Base-by-base conservation (phyloP, 2,329 filamentous ascomycete genomes). In the Epicoccum nigrum region DNA sequence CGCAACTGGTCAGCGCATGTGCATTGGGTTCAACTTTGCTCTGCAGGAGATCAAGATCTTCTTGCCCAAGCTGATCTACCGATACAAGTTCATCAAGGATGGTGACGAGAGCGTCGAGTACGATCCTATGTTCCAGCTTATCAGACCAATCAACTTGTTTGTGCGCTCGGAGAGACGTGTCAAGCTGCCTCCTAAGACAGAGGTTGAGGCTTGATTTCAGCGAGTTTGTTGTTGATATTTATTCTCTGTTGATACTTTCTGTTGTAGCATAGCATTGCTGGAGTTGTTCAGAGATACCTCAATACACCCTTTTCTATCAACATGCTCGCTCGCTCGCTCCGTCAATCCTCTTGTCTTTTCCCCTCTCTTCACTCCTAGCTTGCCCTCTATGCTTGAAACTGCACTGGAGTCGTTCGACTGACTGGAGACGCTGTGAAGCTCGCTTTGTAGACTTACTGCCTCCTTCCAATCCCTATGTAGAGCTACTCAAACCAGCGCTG, bases 21-120 rank as follows among this genome's bases (percentile, higher is more conserved):
- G 85, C 54, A 82, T 87, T 47, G 85, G 84, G 0, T 86, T 85
- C 76, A 86, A 85, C 68, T 85, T 86, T 65, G 84, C 83, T 0
- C 71, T 86, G 6, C 77, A 81, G 51, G 83, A 87, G 67, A 75
- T 85, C 51, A 86, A 86, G 72, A 75, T 85, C 4, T 79, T 84
- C 59, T 31, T 87, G 55, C 74, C 78, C 1, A 82, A 86, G 72
- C 69, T 87, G 30, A 68, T 86, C 2, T 86, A 79, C 50, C 75
- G 84, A 7, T 86, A 87, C 63, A 73, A 81, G 46, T 86, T 84
- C 51, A 68, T 54, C 8, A 65, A 76, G n/a, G 82, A 78, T n/a
- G 75, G 76, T 4, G 74, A 81, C 4, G 79, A 74, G 1, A 71
- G 78, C 0, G 71, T 85, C 5, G 81, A 84, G 46, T 85, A 85